Percentiles rank a stretch among this genome's conserved stretches.
These are phyloP conservation scores for Plectranthus barbatus DNA, from an alignment of 257 asterid genomes.

Conservation along the genomic window DNA sequence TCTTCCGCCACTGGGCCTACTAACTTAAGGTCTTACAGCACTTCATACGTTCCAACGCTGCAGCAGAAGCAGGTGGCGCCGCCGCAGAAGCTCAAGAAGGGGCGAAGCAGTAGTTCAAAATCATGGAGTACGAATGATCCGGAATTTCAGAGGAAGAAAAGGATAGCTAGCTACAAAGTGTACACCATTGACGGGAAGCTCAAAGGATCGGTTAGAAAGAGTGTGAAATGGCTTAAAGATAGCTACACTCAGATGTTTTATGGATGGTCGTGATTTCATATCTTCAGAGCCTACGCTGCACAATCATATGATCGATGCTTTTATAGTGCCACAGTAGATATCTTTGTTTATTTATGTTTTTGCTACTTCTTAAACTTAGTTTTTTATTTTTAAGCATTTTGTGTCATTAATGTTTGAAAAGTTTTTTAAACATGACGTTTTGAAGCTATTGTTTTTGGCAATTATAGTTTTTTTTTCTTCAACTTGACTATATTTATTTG, in stretches of 20 bases:
- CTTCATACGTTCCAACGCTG: conserved; percentile 26
- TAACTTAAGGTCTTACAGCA: conserved; percentile 52
- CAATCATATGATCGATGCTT: no score
- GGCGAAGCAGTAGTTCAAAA: conserved; percentile 26
- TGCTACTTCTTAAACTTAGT: no score
- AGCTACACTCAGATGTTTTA: conserved; percentile 52
- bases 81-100: conserved; percentile 47
- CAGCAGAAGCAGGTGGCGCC: conserved; percentile 11
- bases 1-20: conserved; percentile 14
- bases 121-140: conserved; percentile 64
- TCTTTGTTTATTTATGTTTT: no score
- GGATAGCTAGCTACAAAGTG: conserved; percentile 86
- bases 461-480: no score
- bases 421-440: no score
- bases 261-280: conserved; percentile 66
- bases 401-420: no score
- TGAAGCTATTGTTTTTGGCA: no score
- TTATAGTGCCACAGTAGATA: no score
- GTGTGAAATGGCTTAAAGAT: conserved; percentile 66
- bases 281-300: no score
- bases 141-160: conserved; percentile 79
- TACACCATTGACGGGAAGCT: conserved; percentile 80
- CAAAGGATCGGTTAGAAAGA: conserved; percentile 68
- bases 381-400: no score
- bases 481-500: no score